Evolutionary conservation across 2,329 filamentous ascomycete genomes (phyloP), one percentile per base, ranked within the genome.

Genomic region (Epichloe hybrida): DNA sequence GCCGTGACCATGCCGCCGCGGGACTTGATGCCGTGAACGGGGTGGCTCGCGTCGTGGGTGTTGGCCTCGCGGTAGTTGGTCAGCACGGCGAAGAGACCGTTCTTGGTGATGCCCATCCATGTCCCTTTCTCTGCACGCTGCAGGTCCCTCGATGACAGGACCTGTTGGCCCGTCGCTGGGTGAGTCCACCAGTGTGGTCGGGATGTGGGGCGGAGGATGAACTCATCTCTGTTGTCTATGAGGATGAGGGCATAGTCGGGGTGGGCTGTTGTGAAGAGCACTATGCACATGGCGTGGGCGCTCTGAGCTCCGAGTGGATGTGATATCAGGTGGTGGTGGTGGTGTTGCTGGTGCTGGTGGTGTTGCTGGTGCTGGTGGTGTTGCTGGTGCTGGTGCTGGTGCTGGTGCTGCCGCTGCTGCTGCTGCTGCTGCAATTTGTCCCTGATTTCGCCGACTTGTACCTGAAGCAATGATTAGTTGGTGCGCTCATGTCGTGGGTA

Each of bases 181-280:
- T 72, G 72, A 42, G 64, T 72, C 79, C 80, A 84, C 80, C 80
- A 84, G 63, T 81, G 74, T 6, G 80, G 80, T 52, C 76, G 71
- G 49, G 76, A 80, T 2, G 80, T 84, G 4, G 80, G 80, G 31
- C 80, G 73, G 13, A 82, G 71, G 55, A 84, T 78, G 66, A 77
- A 84, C 63, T 84, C 85, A 70, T 91, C 86, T 58, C 86, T 79
- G 65, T 91, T 91, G 68, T 89, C 80, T 62, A 89, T 72, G 53
- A 87, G 69, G 58, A 91, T 84, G 53, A 90, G 73, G 27, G 83
- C 76, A 66, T 90, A 90, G 57, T 77, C 72, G 9, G 86, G 86
- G 62, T 90, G 86, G 44, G 83, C 76, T 17, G 85, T 90, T 27
- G 85, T 87, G 52, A 88, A 71, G 44, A 90, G 72, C 46, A 81